phyloP scores from a whole-genome alignment of 78 protist genomes.

The Dictyostelium purpureum region DNA sequence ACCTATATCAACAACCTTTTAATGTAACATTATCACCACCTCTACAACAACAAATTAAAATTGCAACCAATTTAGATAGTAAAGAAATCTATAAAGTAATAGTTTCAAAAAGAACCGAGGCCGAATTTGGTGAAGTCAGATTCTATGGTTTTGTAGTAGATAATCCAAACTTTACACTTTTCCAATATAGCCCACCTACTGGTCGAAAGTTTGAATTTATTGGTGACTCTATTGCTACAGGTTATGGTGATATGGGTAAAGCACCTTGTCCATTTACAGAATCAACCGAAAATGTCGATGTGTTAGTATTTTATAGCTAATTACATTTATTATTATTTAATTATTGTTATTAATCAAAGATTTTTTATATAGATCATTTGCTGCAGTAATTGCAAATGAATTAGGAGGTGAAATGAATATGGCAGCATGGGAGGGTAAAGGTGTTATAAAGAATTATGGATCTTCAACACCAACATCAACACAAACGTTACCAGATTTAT shows the following conservation, averaged over 20 bases:
- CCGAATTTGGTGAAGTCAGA: slow-evolving; percentile 24
- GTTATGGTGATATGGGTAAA: slow-evolving; percentile 45
- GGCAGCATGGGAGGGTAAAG: slow-evolving; percentile 64
- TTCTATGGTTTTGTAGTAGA: slow-evolving; percentile 46
- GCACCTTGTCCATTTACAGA: slow-evolving; percentile 27
- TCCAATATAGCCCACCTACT: neutral
- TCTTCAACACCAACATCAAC: slow-evolving; percentile 11
- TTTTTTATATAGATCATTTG: slow-evolving; percentile 45
- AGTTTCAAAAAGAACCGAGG: slow-evolving; percentile 38
- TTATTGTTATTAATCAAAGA: neutral
- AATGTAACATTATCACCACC: neutral
- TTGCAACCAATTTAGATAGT: neutral
- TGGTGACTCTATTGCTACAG: slow-evolving; percentile 74
- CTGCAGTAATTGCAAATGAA: neutral
- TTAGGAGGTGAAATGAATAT: slow-evolving; percentile 14
- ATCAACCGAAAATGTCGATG: slow-evolving; percentile 30
- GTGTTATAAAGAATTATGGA: slow-evolving; percentile 54
- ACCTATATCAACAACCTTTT: neutral
- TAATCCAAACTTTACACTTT: neutral
- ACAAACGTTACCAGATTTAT: slow-evolving; percentile 21
- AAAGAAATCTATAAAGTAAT: neutral
- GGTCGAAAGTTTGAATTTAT: slow-evolving; percentile 35
- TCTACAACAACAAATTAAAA: neutral
- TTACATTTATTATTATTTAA: neutral
- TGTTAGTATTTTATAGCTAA: neutral